Evolutionary conservation across 148 eudicot species (phyloP), one percentile per base, ranked within the genome.

Genomic region (Vaccinium macrocarpon): DNA sequence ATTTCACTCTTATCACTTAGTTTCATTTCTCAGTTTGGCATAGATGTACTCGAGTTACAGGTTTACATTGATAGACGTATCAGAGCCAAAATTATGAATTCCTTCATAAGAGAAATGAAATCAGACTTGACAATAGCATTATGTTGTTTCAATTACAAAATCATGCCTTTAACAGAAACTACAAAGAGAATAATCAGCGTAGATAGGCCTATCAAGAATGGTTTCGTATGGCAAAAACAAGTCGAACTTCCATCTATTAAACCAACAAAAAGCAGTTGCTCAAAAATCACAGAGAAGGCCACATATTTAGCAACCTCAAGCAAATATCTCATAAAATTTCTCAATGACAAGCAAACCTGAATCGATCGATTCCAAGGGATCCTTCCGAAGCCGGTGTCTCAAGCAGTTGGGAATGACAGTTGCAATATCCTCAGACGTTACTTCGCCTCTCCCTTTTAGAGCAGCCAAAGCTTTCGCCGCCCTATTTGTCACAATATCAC

Each of bases 381-480:
- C 99, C 89, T 96, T 96, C 87, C 99, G 90, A 12, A 96, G 91
- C 15, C 99, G 88, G 88, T 96, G 99, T 86, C 99, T 91, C 81
- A 96, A 81, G 78, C 99, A 96, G 84, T 96, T 96, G 21, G 99
- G 98, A 80, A 96, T 94, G 51, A 96, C 99, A 35, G 97, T 93
- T 23, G 93, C 99, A 83, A 96, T 94, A 90, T 96, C 99, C 90
- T 96, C 99, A 10, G 93, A 21, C 7, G 93, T 87, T 32, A 94
- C 98, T 87, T 85, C 85, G 66, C 93, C 97, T 82, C 97, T 92
- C 29, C 98, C 98, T 87, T 93, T 96, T 8, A 96, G 89, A 70
- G 99, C 91, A 81, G 99, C 99, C 88, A 96, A 90, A 74, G 99
- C 99, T 85, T 91, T 96, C 6, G 99, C 98, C 21, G 99, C 98